phyloP scores from a whole-genome alignment of 306 rosid genomes.

The Citrullus amarus region DNA sequence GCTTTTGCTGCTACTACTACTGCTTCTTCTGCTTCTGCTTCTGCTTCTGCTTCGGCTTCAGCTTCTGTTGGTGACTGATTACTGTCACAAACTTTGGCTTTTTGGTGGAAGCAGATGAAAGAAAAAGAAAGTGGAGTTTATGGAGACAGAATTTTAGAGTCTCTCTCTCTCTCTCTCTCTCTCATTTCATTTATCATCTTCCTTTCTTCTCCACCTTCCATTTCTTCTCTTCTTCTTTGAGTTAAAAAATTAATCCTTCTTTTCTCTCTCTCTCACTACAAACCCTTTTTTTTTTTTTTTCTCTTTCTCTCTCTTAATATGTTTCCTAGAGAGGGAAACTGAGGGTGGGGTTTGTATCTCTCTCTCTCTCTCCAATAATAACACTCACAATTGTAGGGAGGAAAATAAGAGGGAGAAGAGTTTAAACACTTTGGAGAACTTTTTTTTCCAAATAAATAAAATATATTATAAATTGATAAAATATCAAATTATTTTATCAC shows the following conservation, averaged over 20 bases:
- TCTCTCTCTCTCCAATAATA: conserved; percentile 68
- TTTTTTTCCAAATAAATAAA: no score
- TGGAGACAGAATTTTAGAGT: neutral
- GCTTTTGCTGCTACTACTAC: neutral
- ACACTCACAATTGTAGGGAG: conserved; percentile 12
- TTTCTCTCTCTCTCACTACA: neutral
- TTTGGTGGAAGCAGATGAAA: neutral
- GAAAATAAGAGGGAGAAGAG: neutral
- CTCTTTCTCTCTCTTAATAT: neutral
- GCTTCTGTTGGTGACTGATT: conserved; percentile 19
- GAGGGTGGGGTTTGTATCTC: conserved; percentile 23
- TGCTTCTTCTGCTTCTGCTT: neutral
- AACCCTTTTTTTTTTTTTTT: neutral
- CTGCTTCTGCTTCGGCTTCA: neutral
- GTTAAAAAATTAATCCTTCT: neutral
- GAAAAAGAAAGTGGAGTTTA: neutral
- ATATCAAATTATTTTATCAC: no score
- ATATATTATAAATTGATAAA: no score
- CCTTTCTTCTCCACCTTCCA: neutral
- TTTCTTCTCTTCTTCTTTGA: neutral
- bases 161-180: neutral
- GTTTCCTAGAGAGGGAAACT: conserved; percentile 38
- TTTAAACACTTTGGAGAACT: neutral
- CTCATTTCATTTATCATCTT: conserved; percentile 6
- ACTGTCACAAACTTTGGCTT: conserved; percentile 45